A percentile compares a stretch with the other conserved stretches of the same genome.
Conservation (phyloP, 164 flowering plant species). For the Vitis labrusca region DNA sequence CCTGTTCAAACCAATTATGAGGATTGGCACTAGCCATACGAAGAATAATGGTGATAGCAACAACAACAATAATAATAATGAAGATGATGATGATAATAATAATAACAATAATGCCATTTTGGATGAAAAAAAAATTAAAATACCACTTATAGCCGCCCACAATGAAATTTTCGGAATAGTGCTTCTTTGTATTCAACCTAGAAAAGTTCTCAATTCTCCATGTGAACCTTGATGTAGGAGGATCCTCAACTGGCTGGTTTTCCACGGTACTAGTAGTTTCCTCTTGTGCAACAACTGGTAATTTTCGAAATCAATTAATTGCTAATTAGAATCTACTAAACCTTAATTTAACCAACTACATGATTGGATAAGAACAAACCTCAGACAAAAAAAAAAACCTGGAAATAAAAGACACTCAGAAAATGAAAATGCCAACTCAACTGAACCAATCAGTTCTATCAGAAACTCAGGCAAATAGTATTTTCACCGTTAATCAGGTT, state of each 20-base stretch:
- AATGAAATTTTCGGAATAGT: conserved; percentile 52
- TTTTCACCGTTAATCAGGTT: too few species aligned
- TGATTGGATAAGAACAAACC: too few species aligned
- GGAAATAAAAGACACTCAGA: too few species aligned
- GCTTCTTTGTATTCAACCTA: conserved; percentile 52
- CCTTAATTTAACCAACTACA: too few species aligned
- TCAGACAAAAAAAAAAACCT: too few species aligned
- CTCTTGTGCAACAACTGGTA: conserved; percentile 39
- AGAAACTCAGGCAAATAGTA: too few species aligned
- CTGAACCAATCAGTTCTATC: too few species aligned
- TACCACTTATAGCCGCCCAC: conserved; percentile 80
- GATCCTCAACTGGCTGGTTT: conserved; percentile 55
- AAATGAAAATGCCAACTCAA: too few species aligned
- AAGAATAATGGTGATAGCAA: background rate
- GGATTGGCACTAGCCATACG: too few species aligned
- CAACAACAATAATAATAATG: background rate
- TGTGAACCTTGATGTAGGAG: conserved; percentile 57
- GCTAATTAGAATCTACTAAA: too few species aligned
- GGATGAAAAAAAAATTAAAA: background rate
- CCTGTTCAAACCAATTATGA: conserved; percentile 34
- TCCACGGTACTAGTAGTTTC: conserved; percentile 43
- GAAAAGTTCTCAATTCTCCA: conserved; percentile 75
- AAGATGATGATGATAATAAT: background rate
- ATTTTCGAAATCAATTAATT: background rate
- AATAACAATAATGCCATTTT: background rate